A percentile compares a stretch with the other conserved stretches of the same genome.
Evolutionary conservation across 2,329 filamentous ascomycete genomes (phyloP).

Genomic region (Cladophialophora carrionii): DNA sequence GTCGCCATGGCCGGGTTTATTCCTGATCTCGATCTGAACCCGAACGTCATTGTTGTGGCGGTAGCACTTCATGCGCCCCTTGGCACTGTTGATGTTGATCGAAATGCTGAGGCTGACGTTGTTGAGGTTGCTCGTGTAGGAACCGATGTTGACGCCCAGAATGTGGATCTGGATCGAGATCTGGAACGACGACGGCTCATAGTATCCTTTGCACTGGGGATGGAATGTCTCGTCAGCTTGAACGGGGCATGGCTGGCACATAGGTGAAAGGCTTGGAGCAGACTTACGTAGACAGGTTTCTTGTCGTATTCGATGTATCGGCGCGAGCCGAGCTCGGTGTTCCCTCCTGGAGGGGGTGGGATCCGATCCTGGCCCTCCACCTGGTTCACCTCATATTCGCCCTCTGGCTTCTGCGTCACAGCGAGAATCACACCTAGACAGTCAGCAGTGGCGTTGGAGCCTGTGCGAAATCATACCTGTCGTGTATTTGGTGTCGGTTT

Average conservation of each 20-base stretch:
- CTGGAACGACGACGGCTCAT: neutral
- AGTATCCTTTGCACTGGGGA: neutral
- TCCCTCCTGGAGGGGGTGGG: neutral
- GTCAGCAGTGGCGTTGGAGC: neutral
- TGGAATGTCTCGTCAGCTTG: neutral
- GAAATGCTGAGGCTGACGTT: neutral
- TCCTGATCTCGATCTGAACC: neutral
- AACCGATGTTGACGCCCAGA: conserved; percentile 1
- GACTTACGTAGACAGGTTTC: neutral
- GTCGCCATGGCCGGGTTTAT: neutral
- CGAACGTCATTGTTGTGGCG: neutral
- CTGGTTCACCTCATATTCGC: conserved; percentile 3
- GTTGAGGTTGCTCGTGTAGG: conserved; percentile 1
- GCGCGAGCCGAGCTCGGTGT: neutral
- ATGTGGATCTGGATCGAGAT: neutral
- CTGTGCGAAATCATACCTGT: neutral
- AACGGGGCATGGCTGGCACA: neutral
- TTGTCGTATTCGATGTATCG: neutral
- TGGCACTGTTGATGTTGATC: neutral
- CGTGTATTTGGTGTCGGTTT: conserved; percentile 1
- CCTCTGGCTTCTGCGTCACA: neutral
- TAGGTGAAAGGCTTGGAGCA: neutral
- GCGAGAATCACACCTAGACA: neutral
- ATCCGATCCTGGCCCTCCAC: conserved; percentile 2
- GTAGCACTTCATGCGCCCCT: neutral